Evolutionary conservation across 345 rosid genomes (phyloP), one percentile per base, ranked within the genome.

Genomic region (Excoecaria cochinchinensis): DNA sequence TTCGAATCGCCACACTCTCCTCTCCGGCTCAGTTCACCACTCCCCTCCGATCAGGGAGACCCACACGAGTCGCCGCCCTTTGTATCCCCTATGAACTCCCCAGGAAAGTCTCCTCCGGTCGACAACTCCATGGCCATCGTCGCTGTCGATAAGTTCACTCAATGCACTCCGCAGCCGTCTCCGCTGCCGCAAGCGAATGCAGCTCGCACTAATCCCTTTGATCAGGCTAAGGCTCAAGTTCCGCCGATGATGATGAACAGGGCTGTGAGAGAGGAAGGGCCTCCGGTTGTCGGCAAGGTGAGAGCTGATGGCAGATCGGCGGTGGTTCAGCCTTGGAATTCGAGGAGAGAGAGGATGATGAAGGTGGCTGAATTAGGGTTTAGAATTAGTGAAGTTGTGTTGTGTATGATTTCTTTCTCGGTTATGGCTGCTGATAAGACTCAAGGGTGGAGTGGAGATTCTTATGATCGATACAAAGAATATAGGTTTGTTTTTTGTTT

Each of bases 371-470:
- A 87, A 55, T 52, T 93, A 77, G 92, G 90, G 77, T 88, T 90
- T 80, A 86, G 98, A 74, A 52, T 96, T 59, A 81, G 84, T 74
- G 89, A 90, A 79, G 79, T 89, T 21, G 80, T 88, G 62, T 81
- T 93, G 77, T 88, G 99, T 70, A 78, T 93, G 90, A 90, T 94
- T 64, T 96, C 99, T 69, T 93, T 96, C 77, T 90, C 98, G 6
- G 90, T 96, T 38, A 92, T 96, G 98, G 97, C 98, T 0, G 93
- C 99, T 51, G 95, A 93, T 81, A 90, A 87, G 86, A 96, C 98
- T 48, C 90, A 89, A 75, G 99, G 99, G 4, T 96, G 98, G 99
- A 90, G 97, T 19, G 99, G 99, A 50, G 99, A 96, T 79, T 96
- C 99, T 31, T 96, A 84, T 70, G 91, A 96, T 77, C 97, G 98